A percentile compares a stretch with the other conserved stretches of the same genome.
Conservation (phyloP, 306 rosid genomes). For the Canavalia gladiata region DNA sequence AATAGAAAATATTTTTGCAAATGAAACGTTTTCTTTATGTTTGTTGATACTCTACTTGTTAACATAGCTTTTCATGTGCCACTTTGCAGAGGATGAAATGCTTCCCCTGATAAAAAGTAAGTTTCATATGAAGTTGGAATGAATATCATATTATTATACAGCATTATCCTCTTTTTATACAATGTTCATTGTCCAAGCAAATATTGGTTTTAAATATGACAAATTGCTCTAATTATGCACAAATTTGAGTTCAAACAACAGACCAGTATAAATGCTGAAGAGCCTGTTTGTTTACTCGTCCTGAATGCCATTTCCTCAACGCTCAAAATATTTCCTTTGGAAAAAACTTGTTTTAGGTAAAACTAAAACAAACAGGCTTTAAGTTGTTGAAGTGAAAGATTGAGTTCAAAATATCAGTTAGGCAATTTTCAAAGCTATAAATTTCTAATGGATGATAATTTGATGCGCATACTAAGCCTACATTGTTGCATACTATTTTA, state of each 20-base stretch:
- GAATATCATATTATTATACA: not conserved
- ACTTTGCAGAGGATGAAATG: conserved; percentile 89
- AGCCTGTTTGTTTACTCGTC: not conserved
- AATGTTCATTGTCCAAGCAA: conserved; percentile 15
- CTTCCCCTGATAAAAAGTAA: conserved; percentile 72
- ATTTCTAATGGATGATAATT: not conserved
- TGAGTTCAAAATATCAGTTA: not conserved
- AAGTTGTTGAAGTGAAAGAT: conserved; percentile 14
- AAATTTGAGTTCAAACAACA: not conserved
- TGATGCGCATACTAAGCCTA: not conserved
- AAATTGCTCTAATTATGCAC: conserved; percentile 29
- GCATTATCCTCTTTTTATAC: conserved; percentile 27
- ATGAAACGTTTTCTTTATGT: not conserved
- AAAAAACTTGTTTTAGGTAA: not conserved
- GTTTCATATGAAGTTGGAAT: conserved; percentile 34
- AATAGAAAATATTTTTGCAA: too few species aligned
- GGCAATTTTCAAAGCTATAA: not conserved
- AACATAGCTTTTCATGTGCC: conserved; percentile 41
- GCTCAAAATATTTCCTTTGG: not conserved
- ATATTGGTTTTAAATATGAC: conserved; percentile 14
- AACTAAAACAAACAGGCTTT: not conserved
- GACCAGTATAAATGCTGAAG: not conserved
- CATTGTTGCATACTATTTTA: not conserved
- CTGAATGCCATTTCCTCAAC: not conserved
- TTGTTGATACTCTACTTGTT: conserved; percentile 30